A percentile compares a stretch with the other conserved stretches of the same genome.
Conservation (phyloP, 805 yeast species). For the Zygoascus biomembranicola region DNA sequence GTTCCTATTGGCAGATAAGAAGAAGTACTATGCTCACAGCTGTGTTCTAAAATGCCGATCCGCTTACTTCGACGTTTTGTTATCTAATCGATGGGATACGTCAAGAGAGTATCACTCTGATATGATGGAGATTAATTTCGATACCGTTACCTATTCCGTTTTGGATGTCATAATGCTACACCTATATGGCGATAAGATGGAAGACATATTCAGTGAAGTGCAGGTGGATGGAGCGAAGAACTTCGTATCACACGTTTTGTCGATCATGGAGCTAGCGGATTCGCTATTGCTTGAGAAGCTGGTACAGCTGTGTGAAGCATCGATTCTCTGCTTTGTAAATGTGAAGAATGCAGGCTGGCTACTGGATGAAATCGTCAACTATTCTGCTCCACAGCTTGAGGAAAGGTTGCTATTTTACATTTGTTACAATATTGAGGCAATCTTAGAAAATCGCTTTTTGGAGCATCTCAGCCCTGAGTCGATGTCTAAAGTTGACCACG, state of each 20-base stretch:
- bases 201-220: conserved; percentile 27
- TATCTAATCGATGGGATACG: conserved; percentile 47
- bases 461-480: not conserved
- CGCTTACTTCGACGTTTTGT: conserved; percentile 52
- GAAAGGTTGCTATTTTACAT: conserved; percentile 61
- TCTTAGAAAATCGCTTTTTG: conserved; percentile 40
- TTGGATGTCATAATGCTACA: conserved; percentile 46
- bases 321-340: conserved; percentile 39
- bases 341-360: conserved; percentile 54
- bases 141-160: conserved; percentile 33
- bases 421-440: conserved; percentile 52
- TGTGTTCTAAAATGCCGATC: conserved; percentile 45
- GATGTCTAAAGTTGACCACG: conserved; percentile 8
- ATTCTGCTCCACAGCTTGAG: conserved; percentile 47
- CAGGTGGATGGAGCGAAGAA: conserved; percentile 22
- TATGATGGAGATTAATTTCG: conserved; percentile 30
- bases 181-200: conserved; percentile 44
- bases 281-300: conserved; percentile 53
- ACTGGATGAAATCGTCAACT: conserved; percentile 44
- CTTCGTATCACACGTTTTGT: conserved; percentile 48
- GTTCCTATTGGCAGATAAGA: conserved; percentile 41
- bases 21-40: conserved; percentile 34
- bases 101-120: conserved; percentile 6
- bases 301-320: conserved; percentile 51
- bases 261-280: conserved; percentile 53